A percentile compares a stretch with the other conserved stretches of the same genome.
Evolutionary conservation across 306 rosid species (phyloP).

Genomic region (Fragaria nilgerrensis): DNA sequence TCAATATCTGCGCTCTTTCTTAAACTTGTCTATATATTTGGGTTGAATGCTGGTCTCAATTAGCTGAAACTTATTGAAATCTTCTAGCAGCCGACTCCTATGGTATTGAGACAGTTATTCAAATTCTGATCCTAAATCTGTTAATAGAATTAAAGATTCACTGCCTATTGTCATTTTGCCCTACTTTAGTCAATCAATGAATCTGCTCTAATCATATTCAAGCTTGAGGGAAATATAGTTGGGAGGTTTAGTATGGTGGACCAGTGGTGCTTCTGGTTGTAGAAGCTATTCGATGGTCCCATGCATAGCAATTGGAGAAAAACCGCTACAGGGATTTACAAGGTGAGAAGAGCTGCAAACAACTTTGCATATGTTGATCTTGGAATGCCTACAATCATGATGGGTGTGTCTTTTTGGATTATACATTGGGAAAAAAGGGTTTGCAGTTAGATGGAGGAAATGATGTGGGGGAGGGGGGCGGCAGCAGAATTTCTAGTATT

Average conservation of each 20-base stretch:
- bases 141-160: not conserved
- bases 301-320: not conserved
- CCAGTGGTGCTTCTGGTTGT: not conserved
- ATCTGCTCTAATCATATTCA: not conserved
- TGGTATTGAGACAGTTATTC: not conserved
- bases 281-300: not conserved
- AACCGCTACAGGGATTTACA: not conserved
- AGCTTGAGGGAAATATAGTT: not conserved
- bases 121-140: not conserved
- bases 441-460: not conserved
- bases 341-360: too few relatives aligned
- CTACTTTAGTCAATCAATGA: not conserved
- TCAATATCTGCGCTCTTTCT: not conserved
- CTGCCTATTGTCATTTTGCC: not conserved
- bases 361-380: too few relatives aligned
- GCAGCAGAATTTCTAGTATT: not conserved
- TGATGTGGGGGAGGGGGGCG: not conserved
- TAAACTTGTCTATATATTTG: not conserved
- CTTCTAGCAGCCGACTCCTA: not conserved
- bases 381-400: too few relatives aligned
- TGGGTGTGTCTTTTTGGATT: too few relatives aligned
- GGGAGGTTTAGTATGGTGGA: not conserved
- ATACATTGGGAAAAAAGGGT: too few relatives aligned
- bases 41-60: not conserved
- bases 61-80: not conserved